A percentile compares a stretch with the other conserved stretches of the same genome.
These are phyloP conservation scores for Grosmannia penicillata DNA, from an alignment of 2,329 filamentous ascomycete genomes.

Conservation along the genomic window DNA sequence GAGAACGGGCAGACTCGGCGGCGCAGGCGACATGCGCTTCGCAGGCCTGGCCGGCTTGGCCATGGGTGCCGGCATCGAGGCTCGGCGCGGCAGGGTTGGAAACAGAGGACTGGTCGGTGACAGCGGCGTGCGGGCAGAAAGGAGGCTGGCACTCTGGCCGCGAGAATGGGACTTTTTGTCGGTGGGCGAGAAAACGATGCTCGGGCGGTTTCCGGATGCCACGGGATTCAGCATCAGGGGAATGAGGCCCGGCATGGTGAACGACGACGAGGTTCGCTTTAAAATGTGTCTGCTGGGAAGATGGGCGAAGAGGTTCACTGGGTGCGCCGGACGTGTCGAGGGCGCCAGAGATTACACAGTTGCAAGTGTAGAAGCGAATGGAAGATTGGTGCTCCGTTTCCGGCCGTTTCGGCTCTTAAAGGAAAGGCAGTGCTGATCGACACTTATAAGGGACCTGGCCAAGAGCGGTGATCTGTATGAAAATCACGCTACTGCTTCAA, in stretches of 20 bases:
- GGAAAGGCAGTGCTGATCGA: too few species aligned
- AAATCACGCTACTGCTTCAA: too few species aligned
- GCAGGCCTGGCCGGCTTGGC: conserved; percentile 10
- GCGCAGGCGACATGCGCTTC: conserved; percentile 12
- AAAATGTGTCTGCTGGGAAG: too few species aligned
- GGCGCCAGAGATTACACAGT: too few species aligned
- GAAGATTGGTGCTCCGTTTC: too few species aligned
- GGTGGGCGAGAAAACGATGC: conserved; percentile 3
- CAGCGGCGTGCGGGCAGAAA: neutral
- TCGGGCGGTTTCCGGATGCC: conserved; percentile 8
- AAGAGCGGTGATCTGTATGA: too few species aligned
- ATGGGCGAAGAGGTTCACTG: too few species aligned
- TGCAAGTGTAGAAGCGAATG: too few species aligned
- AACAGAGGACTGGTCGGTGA: neutral
- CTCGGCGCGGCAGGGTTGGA: neutral
- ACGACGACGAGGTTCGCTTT: neutral
- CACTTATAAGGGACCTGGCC: too few species aligned
- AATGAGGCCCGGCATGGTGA: conserved; percentile 12
- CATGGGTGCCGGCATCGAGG: conserved; percentile 4
- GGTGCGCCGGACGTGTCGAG: too few species aligned
- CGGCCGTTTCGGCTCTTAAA: too few species aligned
- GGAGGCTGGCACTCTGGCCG: conserved; percentile 3
- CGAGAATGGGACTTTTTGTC: conserved; percentile 2
- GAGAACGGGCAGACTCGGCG: conserved; percentile 13
- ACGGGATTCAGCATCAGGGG: conserved; percentile 10